A percentile compares a stretch with the other conserved stretches of the same genome.
Conservation (phyloP, 148 eudicot genomes). For the Vaccinium vitisidaea region DNA sequence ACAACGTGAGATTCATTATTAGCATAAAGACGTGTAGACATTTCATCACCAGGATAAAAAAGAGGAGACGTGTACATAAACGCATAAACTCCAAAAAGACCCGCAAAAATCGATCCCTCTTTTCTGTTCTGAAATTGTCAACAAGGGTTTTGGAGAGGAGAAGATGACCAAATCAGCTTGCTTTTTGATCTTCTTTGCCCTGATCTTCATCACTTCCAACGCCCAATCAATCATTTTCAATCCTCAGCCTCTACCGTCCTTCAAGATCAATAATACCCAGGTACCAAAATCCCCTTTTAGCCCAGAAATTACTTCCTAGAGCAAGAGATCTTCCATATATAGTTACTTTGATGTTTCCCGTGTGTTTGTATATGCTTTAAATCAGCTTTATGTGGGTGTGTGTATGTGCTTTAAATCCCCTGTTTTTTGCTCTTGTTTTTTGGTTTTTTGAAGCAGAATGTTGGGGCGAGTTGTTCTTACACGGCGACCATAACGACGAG, state of each 20-base stretch:
- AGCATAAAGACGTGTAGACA: neutral
- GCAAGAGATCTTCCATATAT: neutral
- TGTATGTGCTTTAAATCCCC: neutral
- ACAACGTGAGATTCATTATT: neutral
- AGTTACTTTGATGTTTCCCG: neutral
- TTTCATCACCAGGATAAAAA: neutral
- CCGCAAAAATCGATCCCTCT: neutral
- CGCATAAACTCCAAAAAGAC: too few species aligned
- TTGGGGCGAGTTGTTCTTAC: conserved; percentile 31
- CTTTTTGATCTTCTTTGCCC: conserved; percentile 6
- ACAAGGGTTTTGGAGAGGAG: conserved; percentile 8
- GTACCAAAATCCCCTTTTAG: neutral
- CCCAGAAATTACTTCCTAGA: neutral
- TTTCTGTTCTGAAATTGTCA: neutral
- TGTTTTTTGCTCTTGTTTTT: neutral
- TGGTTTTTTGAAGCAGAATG: conserved; percentile 13
- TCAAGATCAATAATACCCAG: conserved; percentile 44
- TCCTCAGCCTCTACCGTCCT: conserved; percentile 22
- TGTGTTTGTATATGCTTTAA: neutral
- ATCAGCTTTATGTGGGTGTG: neutral
- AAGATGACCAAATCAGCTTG: conserved; percentile 15
- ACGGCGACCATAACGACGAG: conserved; percentile 44
- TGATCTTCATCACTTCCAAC: conserved; percentile 14
- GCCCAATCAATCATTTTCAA: conserved; percentile 23
- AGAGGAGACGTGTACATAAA: neutral